Percentiles rank a stretch among this genome's conserved stretches.
Evolutionary conservation across 148 eudicot species (phyloP).

Genomic region (Polygonum aviculare): DNA sequence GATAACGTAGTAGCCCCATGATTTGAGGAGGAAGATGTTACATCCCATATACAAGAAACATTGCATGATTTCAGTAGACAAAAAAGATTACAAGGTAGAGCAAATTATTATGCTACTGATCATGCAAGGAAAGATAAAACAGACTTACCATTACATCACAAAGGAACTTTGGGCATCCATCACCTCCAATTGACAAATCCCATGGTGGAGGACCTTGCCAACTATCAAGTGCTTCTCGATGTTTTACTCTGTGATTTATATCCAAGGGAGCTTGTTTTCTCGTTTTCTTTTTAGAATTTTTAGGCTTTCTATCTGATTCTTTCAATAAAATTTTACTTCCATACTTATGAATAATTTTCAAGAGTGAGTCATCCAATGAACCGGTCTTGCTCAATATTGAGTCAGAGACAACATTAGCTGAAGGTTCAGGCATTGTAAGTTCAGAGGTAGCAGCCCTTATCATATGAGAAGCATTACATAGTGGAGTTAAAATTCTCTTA

Average conservation of each 20-base stretch:
- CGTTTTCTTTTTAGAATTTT: slow-evolving; percentile 59
- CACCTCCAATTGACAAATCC: slow-evolving; percentile 70
- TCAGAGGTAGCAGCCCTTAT: slow-evolving; percentile 35
- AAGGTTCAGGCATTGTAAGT: slow-evolving; percentile 19
- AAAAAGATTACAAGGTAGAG: background rate
- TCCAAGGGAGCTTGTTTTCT: slow-evolving; percentile 39
- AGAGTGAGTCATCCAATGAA: slow-evolving; percentile 35
- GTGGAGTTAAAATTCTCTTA: slow-evolving; percentile 35
- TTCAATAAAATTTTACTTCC: slow-evolving; percentile 61
- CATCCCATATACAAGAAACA: background rate
- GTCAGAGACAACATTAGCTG: slow-evolving; percentile 22
- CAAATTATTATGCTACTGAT: background rate
- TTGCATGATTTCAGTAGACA: background rate
- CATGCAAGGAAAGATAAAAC: slow-evolving; percentile 6
- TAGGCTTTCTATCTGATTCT: slow-evolving; percentile 72
- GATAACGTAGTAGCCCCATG: background rate
- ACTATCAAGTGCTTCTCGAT: slow-evolving; percentile 27
- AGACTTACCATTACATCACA: slow-evolving; percentile 91
- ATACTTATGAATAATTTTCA: slow-evolving; percentile 44
- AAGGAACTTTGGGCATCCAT: slow-evolving; percentile 82
- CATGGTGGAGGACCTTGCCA: slow-evolving; percentile 91
- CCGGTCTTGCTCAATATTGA: slow-evolving; percentile 17
- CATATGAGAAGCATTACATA: slow-evolving; percentile 50
- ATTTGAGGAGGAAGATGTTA: background rate
- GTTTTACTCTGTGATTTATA: slow-evolving; percentile 26